These are phyloP conservation scores for Pelagomonas calceolata DNA, from an alignment of 108 stramenopile genomes.

Conservation along the genomic window DNA sequence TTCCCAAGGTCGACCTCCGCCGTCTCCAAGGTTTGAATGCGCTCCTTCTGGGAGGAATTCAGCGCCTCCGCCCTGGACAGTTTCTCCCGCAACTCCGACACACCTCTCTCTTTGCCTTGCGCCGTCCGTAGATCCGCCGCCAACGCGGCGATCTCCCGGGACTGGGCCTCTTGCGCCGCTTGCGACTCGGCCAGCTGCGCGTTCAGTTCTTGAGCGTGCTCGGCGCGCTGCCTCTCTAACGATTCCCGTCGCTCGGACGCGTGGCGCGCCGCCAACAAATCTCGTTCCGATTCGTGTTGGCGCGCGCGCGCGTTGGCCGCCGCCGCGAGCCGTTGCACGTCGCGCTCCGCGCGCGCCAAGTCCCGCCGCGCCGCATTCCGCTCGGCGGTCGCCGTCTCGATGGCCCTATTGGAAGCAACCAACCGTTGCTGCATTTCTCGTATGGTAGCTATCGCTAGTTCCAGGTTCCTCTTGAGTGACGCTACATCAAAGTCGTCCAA, in stretches of 20 bases:
- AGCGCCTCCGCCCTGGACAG: background rate
- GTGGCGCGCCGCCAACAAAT: background rate
- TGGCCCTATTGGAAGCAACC: background rate
- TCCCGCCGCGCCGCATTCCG: background rate
- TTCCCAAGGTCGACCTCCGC: background rate
- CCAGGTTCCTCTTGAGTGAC: background rate
- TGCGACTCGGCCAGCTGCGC: background rate
- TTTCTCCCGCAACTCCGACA: background rate
- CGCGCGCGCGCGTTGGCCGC: background rate
- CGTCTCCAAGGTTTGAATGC: background rate
- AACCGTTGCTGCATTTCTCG: background rate
- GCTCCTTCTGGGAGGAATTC: background rate
- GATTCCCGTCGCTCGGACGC: background rate
- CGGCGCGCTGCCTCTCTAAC: background rate
- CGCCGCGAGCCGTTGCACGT: background rate
- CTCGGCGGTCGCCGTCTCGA: background rate
- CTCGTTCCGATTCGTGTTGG: background rate
- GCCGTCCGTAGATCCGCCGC: background rate
- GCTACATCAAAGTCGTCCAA: background rate
- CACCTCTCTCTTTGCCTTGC: background rate
- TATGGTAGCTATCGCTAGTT: background rate
- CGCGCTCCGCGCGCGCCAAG: background rate
- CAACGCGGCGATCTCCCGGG: background rate
- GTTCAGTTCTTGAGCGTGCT: background rate
- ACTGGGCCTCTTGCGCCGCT: background rate